Percentiles rank a stretch among this genome's conserved stretches.
These are phyloP conservation scores for Aureobasidium pullulans DNA, from an alignment of 2,329 filamentous ascomycete species.

Conservation along the genomic window DNA sequence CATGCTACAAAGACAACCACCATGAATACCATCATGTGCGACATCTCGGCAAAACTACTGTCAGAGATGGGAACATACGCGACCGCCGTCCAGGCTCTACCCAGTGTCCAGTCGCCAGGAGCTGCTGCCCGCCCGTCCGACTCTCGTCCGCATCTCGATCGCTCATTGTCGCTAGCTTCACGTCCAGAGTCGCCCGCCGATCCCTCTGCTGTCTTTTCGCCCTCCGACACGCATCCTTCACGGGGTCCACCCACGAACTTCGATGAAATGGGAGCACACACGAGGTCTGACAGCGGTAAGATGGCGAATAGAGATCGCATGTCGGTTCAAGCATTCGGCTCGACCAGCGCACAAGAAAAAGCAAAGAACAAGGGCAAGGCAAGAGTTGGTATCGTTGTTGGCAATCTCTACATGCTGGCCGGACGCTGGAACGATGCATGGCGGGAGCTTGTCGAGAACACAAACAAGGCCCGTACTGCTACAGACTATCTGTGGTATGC, in stretches of 20 bases:
- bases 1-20: slow-evolving; percentile 68
- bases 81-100: slow-evolving; percentile 43
- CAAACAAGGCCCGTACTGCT: slow-evolving; percentile 64
- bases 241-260: slow-evolving; percentile 44
- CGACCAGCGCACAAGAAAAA: slow-evolving; percentile 52
- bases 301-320: slow-evolving; percentile 47
- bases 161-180: slow-evolving; percentile 21
- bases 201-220: slow-evolving; percentile 44
- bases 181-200: slow-evolving; percentile 18
- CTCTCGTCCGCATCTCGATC: slow-evolving; percentile 25
- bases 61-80: slow-evolving; percentile 42
- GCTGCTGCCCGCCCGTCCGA: slow-evolving; percentile 28
- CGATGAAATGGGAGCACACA: slow-evolving; percentile 41
- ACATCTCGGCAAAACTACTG: slow-evolving; percentile 37
- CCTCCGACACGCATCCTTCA: slow-evolving; percentile 20
- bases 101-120: slow-evolving; percentile 72
- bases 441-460: slow-evolving; percentile 74
- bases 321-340: slow-evolving; percentile 60
- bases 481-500: slow-evolving; percentile 97
- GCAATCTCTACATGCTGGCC: slow-evolving; percentile 78
- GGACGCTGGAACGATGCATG: slow-evolving; percentile 87
- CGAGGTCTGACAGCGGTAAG: slow-evolving; percentile 20
- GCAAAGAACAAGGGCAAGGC: slow-evolving; percentile 75
- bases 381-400: slow-evolving; percentile 70
- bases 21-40: slow-evolving; percentile 40